A percentile compares a stretch with the other conserved stretches of the same genome.
These are phyloP conservation scores for Aspergillus hiratsukae DNA, from an alignment of 2,329 filamentous ascomycete genomes.

Conservation along the genomic window DNA sequence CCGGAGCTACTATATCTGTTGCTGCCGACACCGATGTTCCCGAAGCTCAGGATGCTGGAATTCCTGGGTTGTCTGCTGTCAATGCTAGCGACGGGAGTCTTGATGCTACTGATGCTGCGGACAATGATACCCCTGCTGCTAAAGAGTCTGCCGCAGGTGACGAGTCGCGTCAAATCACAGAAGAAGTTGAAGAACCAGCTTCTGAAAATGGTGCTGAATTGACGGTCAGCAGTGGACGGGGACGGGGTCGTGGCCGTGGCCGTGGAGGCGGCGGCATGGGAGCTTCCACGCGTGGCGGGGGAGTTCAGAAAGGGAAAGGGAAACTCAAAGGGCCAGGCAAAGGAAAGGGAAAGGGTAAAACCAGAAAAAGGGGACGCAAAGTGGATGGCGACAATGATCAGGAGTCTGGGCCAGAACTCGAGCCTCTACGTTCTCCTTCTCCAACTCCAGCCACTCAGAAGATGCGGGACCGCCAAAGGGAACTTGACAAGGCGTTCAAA, in stretches of 20 bases:
- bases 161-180: slow-evolving; percentile 19
- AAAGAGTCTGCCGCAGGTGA: slow-evolving; percentile 10
- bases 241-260: slow-evolving; percentile 30
- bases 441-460: slow-evolving; percentile 34
- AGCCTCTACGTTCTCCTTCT: slow-evolving; percentile 31
- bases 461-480: slow-evolving; percentile 39
- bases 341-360: neutral
- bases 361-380: slow-evolving; percentile 22
- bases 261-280: slow-evolving; percentile 30
- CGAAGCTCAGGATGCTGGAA: neutral
- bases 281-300: slow-evolving; percentile 17
- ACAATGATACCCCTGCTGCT: neutral
- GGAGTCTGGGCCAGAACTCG: neutral
- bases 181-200: slow-evolving; percentile 19
- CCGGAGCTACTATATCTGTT: slow-evolving; percentile 1
- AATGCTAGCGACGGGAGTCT: neutral
- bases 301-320: neutral
- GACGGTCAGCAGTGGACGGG: slow-evolving; percentile 24
- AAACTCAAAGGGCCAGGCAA: neutral
- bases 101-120: neutral
- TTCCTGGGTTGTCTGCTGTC: slow-evolving; percentile 1
- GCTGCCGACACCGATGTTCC: neutral
- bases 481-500: slow-evolving; percentile 40
- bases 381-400: slow-evolving; percentile 3
- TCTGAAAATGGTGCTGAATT: slow-evolving; percentile 16